phyloP scores from a whole-genome alignment of 345 rosid genomes.

The Zanthoxylum bungeanum region DNA sequence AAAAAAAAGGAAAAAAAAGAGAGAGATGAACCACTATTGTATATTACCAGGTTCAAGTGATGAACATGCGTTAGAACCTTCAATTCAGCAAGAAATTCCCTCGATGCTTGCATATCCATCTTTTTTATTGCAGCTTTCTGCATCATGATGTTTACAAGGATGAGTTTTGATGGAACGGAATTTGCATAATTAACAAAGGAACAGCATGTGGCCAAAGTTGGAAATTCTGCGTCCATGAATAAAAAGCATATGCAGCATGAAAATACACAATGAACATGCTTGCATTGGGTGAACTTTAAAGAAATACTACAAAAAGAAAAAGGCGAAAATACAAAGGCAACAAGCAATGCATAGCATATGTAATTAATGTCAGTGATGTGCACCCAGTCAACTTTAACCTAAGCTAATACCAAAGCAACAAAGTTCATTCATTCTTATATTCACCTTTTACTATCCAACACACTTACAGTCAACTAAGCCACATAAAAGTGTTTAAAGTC shows the following conservation, averaged over 20 bases:
- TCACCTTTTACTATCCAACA: not conserved
- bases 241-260: not conserved
- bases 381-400: constrained; percentile 1
- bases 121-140: constrained; percentile 98
- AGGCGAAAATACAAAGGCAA: no score
- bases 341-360: no score
- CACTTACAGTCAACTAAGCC: not conserved
- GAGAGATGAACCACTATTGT: not conserved
- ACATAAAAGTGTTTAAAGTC: not conserved
- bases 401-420: not conserved
- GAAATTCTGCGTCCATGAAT: not conserved
- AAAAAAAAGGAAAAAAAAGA: no score
- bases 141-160: constrained; percentile 11
- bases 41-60: constrained; percentile 87
- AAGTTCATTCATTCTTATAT: constrained; percentile 1
- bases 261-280: not conserved
- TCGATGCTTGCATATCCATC: constrained; percentile 96
- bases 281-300: no score
- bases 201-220: not conserved
- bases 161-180: not conserved
- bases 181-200: constrained; percentile 6
- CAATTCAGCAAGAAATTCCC: constrained; percentile 91
- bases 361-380: no score
- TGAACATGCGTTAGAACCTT: constrained; percentile 90
- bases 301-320: no score